Evolutionary conservation across 768 basidiomycete species (phyloP).

Genomic region (Jaapia argillacea): DNA sequence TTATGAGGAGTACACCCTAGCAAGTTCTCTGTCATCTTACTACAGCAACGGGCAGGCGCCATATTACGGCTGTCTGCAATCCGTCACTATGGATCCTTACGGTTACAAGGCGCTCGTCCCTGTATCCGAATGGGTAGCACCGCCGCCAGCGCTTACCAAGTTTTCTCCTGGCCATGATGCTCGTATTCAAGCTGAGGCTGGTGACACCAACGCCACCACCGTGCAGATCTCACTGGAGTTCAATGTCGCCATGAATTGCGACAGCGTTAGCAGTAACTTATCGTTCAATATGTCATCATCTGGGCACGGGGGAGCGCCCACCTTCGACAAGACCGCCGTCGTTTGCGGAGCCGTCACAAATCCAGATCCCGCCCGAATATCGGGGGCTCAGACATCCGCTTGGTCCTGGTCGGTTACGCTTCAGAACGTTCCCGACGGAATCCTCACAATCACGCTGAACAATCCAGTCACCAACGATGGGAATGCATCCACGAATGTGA

Average conservation of each 20-base stretch:
- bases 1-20: slow-evolving; percentile 68
- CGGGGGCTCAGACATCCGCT: slow-evolving; percentile 43
- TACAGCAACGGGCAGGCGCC: slow-evolving; percentile 47
- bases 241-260: slow-evolving; percentile 67
- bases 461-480: slow-evolving; percentile 36
- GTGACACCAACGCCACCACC: slow-evolving; percentile 40
- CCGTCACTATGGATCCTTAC: slow-evolving; percentile 59
- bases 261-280: slow-evolving; percentile 51
- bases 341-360: slow-evolving; percentile 39
- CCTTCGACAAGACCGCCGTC: slow-evolving; percentile 31
- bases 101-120: slow-evolving; percentile 82
- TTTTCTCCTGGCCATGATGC: slow-evolving; percentile 85
- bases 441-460: slow-evolving; percentile 61
- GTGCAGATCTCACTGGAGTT: slow-evolving; percentile 72
- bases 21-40: slow-evolving; percentile 56
- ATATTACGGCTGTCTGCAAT: slow-evolving; percentile 64
- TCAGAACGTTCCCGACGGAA: slow-evolving; percentile 69
- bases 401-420: slow-evolving; percentile 76
- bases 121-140: slow-evolving; percentile 49
- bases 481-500: slow-evolving; percentile 45
- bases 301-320: slow-evolving; percentile 46
- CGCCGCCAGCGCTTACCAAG: slow-evolving; percentile 64
- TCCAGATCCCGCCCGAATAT: slow-evolving; percentile 37
- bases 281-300: slow-evolving; percentile 64
- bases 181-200: slow-evolving; percentile 42